Evolutionary conservation across 2,329 filamentous ascomycete genomes (phyloP), one percentile per base, ranked within the genome.

Genomic region (Aureobasidium sp.): DNA sequence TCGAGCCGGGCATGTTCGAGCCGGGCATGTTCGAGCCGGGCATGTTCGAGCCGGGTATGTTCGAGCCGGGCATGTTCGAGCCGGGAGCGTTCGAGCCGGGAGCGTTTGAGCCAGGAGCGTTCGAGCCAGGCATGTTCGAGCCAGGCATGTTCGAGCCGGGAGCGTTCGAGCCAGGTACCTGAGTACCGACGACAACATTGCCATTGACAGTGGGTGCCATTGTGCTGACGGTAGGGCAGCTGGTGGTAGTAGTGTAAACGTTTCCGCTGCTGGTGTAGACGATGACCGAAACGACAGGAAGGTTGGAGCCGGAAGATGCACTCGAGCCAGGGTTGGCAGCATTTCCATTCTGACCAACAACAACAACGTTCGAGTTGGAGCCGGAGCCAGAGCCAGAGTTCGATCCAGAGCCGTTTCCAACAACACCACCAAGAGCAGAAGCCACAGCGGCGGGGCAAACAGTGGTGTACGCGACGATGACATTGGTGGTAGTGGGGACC

Each of bases 381-480:
- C 35, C 21, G 29, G 29, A 19, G 9, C 29, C 31, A 13, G 49
- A 40, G 33, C 23, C 19, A 8, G 33, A 53, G 21, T 27, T 33
- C 2, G 47, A 37, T 21, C 33, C 33, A 25, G 23, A 40, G 23
- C 50, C 50, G 21, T 19, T 37, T 13, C n/a, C 19, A 15, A 25
- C 33, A 31, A 13, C 13, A 9, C 35, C 23, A 33, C 6, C 31
- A 21, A 33, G 37, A 31, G 35, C 29, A 15, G 55, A 25, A 25
- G 21, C 40, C 23, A 25, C 11, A 9, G 40, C 33, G 42, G 67
- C 70, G 25, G 74, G 73, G 64, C 74, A 76, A 64, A 70, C 66
- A 38, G 69, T 71, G n/a, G 73, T 58, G 55, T 46, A 47, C 15
- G 55, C 45, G 15, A 40, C 35, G 11, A 58, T 33, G 21, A 58